These are phyloP conservation scores for Neoascochyta sp. DNA, from an alignment of 2,329 filamentous ascomycete genomes.

Conservation along the genomic window DNA sequence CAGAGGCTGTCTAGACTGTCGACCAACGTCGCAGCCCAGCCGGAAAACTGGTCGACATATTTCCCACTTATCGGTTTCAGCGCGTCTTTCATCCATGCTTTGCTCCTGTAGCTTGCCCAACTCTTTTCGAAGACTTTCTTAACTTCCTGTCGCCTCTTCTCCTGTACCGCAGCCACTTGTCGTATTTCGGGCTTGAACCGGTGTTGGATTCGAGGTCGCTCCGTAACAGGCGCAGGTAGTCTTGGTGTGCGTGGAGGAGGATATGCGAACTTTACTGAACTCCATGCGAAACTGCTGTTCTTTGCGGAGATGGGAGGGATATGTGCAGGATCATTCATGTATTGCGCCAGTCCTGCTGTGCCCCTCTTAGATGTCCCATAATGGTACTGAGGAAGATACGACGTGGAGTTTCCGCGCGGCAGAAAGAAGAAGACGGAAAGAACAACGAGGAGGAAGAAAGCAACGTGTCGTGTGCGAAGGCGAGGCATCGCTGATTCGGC, in stretches of 20 bases:
- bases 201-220: slow-evolving; percentile 36
- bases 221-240: slow-evolving; percentile 23
- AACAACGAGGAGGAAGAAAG: slow-evolving; percentile 22
- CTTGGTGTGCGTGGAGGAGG: slow-evolving; percentile 25
- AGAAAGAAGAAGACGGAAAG: slow-evolving; percentile 28
- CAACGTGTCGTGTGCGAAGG: slow-evolving; percentile 27
- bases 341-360: slow-evolving; percentile 22
- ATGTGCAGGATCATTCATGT: slow-evolving; percentile 30
- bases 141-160: slow-evolving; percentile 23
- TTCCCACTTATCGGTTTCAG: slow-evolving; percentile 55
- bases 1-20: slow-evolving; percentile 70
- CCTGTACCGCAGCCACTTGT: slow-evolving; percentile 19
- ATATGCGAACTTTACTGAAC: slow-evolving; percentile 24
- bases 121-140: slow-evolving; percentile 31
- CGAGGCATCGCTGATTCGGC: slow-evolving; percentile 30
- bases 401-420: slow-evolving; percentile 12
- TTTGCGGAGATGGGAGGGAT: slow-evolving; percentile 21
- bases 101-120: slow-evolving; percentile 59
- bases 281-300: slow-evolving; percentile 33
- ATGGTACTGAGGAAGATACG: slow-evolving; percentile 4
- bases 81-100: slow-evolving; percentile 64
- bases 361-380: slow-evolving; percentile 11
- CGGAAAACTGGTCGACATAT: slow-evolving; percentile 58
- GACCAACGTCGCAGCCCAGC: slow-evolving; percentile 66
- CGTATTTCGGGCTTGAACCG: slow-evolving; percentile 18